Evolutionary conservation across 192 early-diverging fungal species (phyloP), one percentile per base, ranked within the genome.

Genomic region (Haplosporangium gracile): DNA sequence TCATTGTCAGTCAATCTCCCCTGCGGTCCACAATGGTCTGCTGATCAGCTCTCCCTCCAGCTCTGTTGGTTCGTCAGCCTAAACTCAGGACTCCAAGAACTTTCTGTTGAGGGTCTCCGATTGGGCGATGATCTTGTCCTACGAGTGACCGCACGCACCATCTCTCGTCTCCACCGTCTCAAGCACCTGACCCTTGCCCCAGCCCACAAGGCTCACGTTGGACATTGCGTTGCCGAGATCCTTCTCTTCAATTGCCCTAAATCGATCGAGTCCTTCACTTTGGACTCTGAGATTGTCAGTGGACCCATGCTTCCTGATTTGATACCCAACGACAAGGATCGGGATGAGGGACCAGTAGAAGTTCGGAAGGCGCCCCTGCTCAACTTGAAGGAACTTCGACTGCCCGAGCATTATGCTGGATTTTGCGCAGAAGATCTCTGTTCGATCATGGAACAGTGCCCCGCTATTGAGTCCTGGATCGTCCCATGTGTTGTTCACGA

Each of bases 81-180:
- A 1, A 65, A 65, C 29, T 10, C 10, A 29, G 60, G 60, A 11
- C 60, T 65, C 10, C 60, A 65, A 65, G 60, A 65, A 13, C 26
- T 65, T 15, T 9, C 60, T 65, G 26, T 65, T 9, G 60, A 65
- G 29, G 60, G 60, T 29, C 60, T 65, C 11, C 60, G 60, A 65
- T 65, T 65, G 60, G 60, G 60, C 13, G 60, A 65, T 4, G 60
- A 65, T 65, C 60, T 65, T 65, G 60, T 65, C 29, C 60, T 65
- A 32, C 60, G 60, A 65, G 60, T 65, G 26, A 10, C 32, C 60
- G 60, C 60, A 32, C 60, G 60, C 29, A 65, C 60, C n/a, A 65
- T 65, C 9, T 65, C 60, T 10, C 60, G 60, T 34, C 60, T 65
- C 11, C 29, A 32, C 15, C n/a, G 60, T 10, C 60, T 65, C 29